Evolutionary conservation across 306 rosid species (phyloP).

Genomic region (Quercus alba): DNA sequence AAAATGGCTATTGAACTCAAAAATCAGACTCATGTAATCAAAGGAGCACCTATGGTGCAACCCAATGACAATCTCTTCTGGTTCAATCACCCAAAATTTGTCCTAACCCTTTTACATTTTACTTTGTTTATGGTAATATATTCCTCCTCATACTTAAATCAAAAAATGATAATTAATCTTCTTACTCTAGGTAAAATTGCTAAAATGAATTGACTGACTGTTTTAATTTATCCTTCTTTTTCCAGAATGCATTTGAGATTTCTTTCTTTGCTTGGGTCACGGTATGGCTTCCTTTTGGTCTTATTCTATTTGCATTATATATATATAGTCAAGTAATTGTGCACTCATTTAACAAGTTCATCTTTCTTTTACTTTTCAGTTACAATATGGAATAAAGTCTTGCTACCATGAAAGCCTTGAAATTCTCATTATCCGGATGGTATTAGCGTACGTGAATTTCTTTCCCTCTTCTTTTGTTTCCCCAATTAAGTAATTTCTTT

Average conservation of each 20-base stretch:
- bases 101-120: conserved; percentile 47
- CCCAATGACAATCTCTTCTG: conserved; percentile 57
- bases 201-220: background rate
- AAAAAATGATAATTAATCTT: background rate
- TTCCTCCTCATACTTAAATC: background rate
- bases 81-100: conserved; percentile 47
- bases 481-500: background rate
- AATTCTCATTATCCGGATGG: conserved; percentile 33
- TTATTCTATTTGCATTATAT: background rate
- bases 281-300: conserved; percentile 14
- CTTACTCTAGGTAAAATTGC: background rate
- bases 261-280: conserved; percentile 64
- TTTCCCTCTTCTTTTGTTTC: background rate
- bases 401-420: conserved; percentile 49
- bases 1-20: conserved; percentile 42
- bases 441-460: conserved; percentile 44
- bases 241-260: conserved; percentile 58
- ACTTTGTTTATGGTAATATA: conserved; percentile 45
- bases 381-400: conserved; percentile 48
- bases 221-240: background rate
- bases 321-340: background rate
- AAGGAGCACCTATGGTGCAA: conserved; percentile 54
- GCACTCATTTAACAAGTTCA: background rate
- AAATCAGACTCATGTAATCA: conserved; percentile 27
- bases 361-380: conserved; percentile 16